Conservation (phyloP, 257 asterid species). For the Coffea canephora region DNA sequence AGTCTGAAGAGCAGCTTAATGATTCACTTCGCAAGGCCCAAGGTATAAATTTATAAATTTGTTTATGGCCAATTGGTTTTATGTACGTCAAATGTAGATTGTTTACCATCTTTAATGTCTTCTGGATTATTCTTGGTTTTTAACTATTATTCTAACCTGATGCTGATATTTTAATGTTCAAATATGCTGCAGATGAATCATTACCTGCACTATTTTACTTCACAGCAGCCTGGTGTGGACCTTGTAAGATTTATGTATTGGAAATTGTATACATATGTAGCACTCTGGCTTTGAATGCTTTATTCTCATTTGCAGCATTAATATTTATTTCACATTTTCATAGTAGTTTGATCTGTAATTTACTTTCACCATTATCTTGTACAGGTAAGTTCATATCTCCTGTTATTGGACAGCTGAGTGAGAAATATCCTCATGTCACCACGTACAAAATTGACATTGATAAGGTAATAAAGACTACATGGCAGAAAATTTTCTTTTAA, state of each 20-base stretch:
- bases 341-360: slow-evolving; percentile 4
- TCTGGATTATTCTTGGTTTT: neutral
- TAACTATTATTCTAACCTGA: slow-evolving; percentile 1
- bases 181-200: slow-evolving; percentile 64
- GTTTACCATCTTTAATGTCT: neutral
- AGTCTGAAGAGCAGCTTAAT: slow-evolving; percentile 77
- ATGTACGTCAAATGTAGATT: neutral
- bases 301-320: neutral
- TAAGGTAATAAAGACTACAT: slow-evolving; percentile 44
- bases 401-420: slow-evolving; percentile 69
- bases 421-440: slow-evolving; percentile 86
- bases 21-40: slow-evolving; percentile 67
- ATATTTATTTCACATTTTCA: neutral
- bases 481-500: neutral
- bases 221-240: slow-evolving; percentile 98
- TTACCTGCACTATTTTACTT: slow-evolving; percentile 88
- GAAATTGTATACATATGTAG: neutral
- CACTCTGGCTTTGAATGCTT: neutral
- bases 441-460: slow-evolving; percentile 90
- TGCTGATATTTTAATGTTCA: slow-evolving; percentile 17
- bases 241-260: slow-evolving; percentile 58
- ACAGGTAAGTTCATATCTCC: slow-evolving; percentile 87
- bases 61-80: too few species aligned
- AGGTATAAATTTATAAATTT: slow-evolving; percentile 39
- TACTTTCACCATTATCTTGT: slow-evolving; percentile 10